phyloP scores from a whole-genome alignment of 2,329 filamentous ascomycete genomes.

The Aspergillus udagawae region DNA sequence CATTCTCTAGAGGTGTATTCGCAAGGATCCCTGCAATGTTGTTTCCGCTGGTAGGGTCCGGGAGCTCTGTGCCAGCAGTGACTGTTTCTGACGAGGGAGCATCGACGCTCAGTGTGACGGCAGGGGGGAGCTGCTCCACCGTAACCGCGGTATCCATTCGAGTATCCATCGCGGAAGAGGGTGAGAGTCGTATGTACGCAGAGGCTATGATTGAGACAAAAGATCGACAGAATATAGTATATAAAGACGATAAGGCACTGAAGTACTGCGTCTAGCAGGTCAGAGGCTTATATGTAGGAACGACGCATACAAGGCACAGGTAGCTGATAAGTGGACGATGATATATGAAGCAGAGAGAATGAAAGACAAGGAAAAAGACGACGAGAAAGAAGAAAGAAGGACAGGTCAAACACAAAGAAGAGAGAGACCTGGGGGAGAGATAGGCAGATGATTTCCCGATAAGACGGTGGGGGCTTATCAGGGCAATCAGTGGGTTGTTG shows the following conservation, averaged over 20 bases:
- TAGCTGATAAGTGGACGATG: conserved; percentile 6
- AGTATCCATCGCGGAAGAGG: conserved; percentile 16
- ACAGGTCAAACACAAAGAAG: neutral
- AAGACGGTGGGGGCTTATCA: neutral
- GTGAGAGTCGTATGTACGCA: neutral
- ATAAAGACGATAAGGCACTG: neutral
- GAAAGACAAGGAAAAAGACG: conserved; percentile 1
- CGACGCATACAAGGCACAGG: neutral
- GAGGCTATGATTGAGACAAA: neutral
- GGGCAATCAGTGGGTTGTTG: neutral
- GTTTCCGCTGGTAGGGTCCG: conserved; percentile 5
- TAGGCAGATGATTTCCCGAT: neutral
- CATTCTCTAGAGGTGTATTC: conserved; percentile 3
- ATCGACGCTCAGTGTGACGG: conserved; percentile 11
- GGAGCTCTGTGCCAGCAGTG: conserved; percentile 8
- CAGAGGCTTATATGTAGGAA: neutral
- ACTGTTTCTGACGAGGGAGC: conserved; percentile 1
- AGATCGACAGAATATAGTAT: neutral
- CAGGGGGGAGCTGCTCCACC: conserved; percentile 13
- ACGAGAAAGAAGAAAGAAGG: conserved; percentile 3
- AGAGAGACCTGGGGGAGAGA: neutral
- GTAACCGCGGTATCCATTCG: conserved; percentile 6
- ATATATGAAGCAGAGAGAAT: conserved; percentile 8
- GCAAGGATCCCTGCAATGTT: neutral
- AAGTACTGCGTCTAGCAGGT: neutral